Base-by-base conservation (phyloP, 495 filamentous ascomycete genomes). In the Hyaloscypha hepaticicola region DNA sequence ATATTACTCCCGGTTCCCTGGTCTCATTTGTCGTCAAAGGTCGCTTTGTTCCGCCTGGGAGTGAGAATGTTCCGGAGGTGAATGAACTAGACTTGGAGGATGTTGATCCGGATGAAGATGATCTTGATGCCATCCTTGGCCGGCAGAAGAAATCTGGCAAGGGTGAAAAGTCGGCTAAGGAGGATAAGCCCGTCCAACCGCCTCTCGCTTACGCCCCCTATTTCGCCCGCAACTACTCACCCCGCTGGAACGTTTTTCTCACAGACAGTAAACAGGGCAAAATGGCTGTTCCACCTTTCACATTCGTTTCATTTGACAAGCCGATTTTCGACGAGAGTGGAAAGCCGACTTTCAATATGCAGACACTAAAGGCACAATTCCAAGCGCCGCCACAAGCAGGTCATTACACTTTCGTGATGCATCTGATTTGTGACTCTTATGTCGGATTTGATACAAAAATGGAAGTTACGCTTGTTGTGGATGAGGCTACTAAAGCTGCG, bases 321-420 rank as follows among this genome's bases (percentile, higher is more conserved):
- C 89, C 90, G 11, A 81, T 96, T 41, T 89, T 90, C 65, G 85
- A 88, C 64, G 82, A 80, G 38, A 80, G 81, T 63, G 90, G 89
- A 60, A 88, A 88, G 67, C 91, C 92, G 21, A 96, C 93, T 5
- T 98, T 90, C 77, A 87, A 91, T 66, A 86, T 99, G 77, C 92
- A 96, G 76, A 98, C 95, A 14, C 81, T 97, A 71, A 97, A 96
- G 79, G 92, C 96, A 77, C 95, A 98, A 77, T 99, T 99, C 78
- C 91, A 94, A 71, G 93, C 95, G 22, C 95, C 95, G 57, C 93
- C 94, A 31, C 92, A 97, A 75, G 84, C 90, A 14, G 96, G 93
- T 50, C 88, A 92, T 71, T 98, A 96, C 75, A 90, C 88, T 0
- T 99, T 99, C 73, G 87, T 89, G 31, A 89, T 97, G 90, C 87